Conservation (phyloP, 2,329 filamentous ascomycete species). For the Cladorrhinum sp. region DNA sequence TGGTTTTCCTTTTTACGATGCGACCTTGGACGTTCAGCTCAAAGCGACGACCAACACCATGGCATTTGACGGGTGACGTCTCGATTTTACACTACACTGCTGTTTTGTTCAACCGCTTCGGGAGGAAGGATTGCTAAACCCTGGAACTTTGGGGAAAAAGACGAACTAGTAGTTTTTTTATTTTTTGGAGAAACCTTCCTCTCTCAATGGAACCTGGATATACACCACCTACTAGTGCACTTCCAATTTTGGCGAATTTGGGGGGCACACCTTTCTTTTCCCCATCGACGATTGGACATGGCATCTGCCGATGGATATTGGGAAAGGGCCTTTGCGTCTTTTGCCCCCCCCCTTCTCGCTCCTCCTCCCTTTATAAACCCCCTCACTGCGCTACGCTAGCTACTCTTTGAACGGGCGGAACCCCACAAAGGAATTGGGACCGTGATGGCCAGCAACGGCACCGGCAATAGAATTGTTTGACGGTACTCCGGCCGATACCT, state of each 20-base stretch:
- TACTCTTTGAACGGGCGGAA: background rate
- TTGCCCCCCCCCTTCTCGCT: too few relatives aligned
- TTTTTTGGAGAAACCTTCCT: too few relatives aligned
- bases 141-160: too few relatives aligned
- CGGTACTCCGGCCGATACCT: conserved; percentile 13
- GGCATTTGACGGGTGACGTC: too few relatives aligned
- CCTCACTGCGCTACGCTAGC: conserved; percentile 13
- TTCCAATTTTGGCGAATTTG: background rate
- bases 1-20: background rate
- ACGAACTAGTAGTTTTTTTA: too few relatives aligned
- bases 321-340: conserved; percentile 4
- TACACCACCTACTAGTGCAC: too few relatives aligned
- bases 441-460: conserved; percentile 21
- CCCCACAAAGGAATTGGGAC: conserved; percentile 13
- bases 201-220: too few relatives aligned
- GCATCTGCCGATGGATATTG: conserved; percentile 29
- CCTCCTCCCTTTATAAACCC: conserved; percentile 16
- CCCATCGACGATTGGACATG: conserved; percentile 25
- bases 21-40: background rate
- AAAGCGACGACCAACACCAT: too few relatives aligned
- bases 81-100: too few relatives aligned
- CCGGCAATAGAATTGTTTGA: conserved; percentile 20
- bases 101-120: too few relatives aligned
- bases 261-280: background rate
- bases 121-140: too few relatives aligned